Percentiles rank a stretch among this genome's conserved stretches.
Conservation (phyloP, 2,329 filamentous ascomycete species). For the Arthrobotrys sphaeroides region DNA sequence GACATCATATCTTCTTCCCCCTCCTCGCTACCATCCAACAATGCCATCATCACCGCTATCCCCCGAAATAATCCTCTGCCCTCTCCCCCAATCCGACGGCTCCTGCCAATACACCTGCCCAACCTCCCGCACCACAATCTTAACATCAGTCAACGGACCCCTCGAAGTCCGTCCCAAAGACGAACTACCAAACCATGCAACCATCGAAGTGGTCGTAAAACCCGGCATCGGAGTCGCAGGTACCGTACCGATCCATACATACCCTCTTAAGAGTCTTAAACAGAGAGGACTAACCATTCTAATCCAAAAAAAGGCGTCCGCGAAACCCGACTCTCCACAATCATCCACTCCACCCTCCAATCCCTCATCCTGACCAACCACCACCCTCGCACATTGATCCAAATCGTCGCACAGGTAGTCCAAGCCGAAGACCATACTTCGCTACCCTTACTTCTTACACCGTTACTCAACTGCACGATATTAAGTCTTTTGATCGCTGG, state of each 20-base stretch:
- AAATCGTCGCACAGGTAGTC: conserved; percentile 81
- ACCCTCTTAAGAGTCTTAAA: not conserved
- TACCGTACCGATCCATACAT: too few species aligned
- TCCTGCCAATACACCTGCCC: conserved; percentile 73
- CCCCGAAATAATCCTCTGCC: conserved; percentile 41
- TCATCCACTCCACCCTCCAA: conserved; percentile 76
- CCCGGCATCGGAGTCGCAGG: conserved; percentile 85
- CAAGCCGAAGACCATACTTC: conserved; percentile 73
- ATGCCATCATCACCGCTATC: conserved; percentile 14
- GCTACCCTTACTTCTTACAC: conserved; percentile 76
- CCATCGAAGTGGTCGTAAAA: conserved; percentile 87
- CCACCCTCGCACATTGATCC: conserved; percentile 80
- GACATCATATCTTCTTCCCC: conserved; percentile 5
- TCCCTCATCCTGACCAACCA: conserved; percentile 78
- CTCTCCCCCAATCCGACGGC: conserved; percentile 76
- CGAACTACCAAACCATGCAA: conserved; percentile 89
- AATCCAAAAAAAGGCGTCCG: conserved; percentile 66
- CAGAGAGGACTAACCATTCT: conserved; percentile 2
- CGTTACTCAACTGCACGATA: conserved; percentile 80
- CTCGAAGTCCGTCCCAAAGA: conserved; percentile 89
- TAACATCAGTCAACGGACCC: conserved; percentile 89
- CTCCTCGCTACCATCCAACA: not conserved
- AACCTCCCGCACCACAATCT: conserved; percentile 75
- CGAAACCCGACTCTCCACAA: conserved; percentile 82
- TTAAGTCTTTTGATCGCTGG: conserved; percentile 82